phyloP scores from a whole-genome alignment of 495 filamentous ascomycete genomes.

The Astrocystis sublimbata region DNA sequence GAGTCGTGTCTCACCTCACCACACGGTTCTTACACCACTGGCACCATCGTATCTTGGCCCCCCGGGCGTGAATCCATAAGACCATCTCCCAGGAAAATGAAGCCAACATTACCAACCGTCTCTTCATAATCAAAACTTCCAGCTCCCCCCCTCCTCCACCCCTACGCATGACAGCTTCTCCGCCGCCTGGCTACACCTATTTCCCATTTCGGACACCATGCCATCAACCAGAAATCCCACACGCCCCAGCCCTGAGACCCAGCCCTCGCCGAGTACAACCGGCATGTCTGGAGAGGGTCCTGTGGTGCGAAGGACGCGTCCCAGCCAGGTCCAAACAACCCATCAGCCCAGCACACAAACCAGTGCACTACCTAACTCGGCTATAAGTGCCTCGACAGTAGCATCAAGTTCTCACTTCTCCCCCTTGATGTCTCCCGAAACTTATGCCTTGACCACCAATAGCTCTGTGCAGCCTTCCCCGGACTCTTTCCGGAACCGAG shows the following conservation, averaged over 20 bases:
- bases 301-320: constrained; percentile 38
- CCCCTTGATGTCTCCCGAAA: constrained; percentile 43
- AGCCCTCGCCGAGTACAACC: constrained; percentile 30
- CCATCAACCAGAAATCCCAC: constrained; percentile 32
- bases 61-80: constrained; percentile 35
- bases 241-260: constrained; percentile 28
- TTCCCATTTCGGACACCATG: constrained; percentile 38
- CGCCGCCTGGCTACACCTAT: constrained; percentile 29
- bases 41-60: constrained; percentile 22
- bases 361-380: constrained; percentile 37
- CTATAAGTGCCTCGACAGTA: constrained; percentile 45
- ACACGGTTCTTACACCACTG: constrained; percentile 24
- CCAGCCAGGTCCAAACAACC: constrained; percentile 43
- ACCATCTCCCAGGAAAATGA: constrained; percentile 35
- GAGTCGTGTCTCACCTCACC: constrained; percentile 22
- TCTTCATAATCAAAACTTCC: constrained; percentile 25
- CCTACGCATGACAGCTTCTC: constrained; percentile 25
- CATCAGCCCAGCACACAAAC: constrained; percentile 36
- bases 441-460: constrained; percentile 38
- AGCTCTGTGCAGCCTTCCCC: constrained; percentile 47
- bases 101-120: constrained; percentile 35
- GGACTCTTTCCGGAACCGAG: constrained; percentile 32
- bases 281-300: constrained; percentile 29
- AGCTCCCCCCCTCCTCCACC: constrained; percentile 26
- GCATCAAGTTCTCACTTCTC: constrained; percentile 45